Conservation (phyloP, 305 asterid species). For the Monarda citriodora region DNA sequence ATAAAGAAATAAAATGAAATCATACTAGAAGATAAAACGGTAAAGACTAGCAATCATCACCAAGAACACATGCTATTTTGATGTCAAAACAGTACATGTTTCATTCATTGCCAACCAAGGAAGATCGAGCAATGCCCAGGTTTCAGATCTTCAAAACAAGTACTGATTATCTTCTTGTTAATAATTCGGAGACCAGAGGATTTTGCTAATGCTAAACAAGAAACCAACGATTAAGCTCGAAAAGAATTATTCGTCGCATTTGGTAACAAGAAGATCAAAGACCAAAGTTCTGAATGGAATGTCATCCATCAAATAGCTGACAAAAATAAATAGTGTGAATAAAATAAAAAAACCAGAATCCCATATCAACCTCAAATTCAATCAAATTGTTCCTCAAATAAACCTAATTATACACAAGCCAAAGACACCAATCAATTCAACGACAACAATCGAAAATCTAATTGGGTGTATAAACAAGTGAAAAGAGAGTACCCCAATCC, state of each 20-base stretch:
- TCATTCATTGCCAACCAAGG: neutral
- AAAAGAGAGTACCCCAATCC: conserved; percentile 71
- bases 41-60: neutral
- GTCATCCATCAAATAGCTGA: neutral
- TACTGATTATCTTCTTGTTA: neutral
- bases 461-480: neutral
- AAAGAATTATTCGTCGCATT: neutral
- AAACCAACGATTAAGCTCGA: neutral
- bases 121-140: neutral
- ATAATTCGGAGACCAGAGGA: neutral
- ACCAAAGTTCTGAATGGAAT: neutral
- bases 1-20: neutral
- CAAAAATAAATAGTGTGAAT: too few relatives aligned
- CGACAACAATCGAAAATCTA: neutral
- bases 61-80: neutral
- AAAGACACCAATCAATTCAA: conserved; percentile 9
- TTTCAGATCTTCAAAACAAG: conserved; percentile 4
- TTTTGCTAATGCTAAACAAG: neutral
- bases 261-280: neutral
- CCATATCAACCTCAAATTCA: conserved; percentile 5
- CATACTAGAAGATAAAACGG: neutral
- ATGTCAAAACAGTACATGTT: conserved; percentile 3
- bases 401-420: conserved; percentile 1
- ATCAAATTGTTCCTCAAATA: conserved; percentile 10
- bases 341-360: neutral